A percentile compares a stretch with the other conserved stretches of the same genome.
phyloP scores from a whole-genome alignment of 495 filamentous ascomycete genomes.

The Xylaria telfairii region DNA sequence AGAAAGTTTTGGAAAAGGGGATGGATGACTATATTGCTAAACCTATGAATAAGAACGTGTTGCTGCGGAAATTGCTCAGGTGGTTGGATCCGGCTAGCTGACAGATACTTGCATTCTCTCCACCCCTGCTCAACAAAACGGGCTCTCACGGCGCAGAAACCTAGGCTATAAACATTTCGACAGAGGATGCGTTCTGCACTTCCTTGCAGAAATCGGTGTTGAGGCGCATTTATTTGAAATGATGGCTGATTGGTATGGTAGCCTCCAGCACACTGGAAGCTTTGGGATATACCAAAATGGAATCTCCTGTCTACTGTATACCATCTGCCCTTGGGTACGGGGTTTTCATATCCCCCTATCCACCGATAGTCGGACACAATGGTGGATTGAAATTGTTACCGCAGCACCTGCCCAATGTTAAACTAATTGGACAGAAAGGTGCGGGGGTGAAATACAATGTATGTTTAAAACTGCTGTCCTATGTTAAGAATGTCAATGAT shows the following conservation, averaged over 20 bases:
- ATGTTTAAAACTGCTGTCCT: not conserved
- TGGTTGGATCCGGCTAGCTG: constrained; percentile 44
- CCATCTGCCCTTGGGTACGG: not conserved
- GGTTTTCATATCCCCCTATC: not conserved
- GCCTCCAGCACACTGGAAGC: not conserved
- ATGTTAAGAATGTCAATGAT: not conserved
- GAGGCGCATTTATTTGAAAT: not conserved
- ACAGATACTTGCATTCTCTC: not conserved
- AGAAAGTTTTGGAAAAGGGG: constrained; percentile 62
- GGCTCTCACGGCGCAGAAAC: not conserved
- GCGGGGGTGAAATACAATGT: not conserved
- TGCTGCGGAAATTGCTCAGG: constrained; percentile 49
- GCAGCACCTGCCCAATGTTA: not conserved
- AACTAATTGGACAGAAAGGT: not conserved
- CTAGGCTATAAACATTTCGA: not conserved
- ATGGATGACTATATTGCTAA: constrained; percentile 71
- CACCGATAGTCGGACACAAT: not conserved
- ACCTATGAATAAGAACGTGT: constrained; percentile 56
- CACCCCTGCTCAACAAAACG: not conserved
- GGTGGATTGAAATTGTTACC: not conserved
- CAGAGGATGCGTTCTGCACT: not conserved
- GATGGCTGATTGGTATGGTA: not conserved
- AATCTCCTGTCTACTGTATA: not conserved
- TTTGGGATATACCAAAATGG: not conserved
- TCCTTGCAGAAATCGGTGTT: not conserved